phyloP scores from a whole-genome alignment of 2,329 filamentous ascomycete species.

The Diaporthe sp. region DNA sequence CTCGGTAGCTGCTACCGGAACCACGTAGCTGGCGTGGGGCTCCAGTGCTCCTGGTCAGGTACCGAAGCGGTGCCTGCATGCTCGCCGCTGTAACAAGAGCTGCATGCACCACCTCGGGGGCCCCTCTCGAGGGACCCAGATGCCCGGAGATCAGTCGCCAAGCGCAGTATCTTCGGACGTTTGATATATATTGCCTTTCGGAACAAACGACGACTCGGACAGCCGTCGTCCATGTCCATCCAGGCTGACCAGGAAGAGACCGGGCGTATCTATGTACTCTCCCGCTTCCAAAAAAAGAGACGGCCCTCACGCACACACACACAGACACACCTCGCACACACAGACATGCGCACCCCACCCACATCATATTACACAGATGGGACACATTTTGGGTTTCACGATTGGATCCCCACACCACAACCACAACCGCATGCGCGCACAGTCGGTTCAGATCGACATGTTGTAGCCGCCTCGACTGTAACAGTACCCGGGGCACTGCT shows the following conservation, averaged over 20 bases:
- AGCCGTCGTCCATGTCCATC: not conserved
- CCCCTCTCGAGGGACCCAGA: constrained; percentile 29
- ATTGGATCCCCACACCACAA: constrained; percentile 34
- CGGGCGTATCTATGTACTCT: constrained; percentile 1
- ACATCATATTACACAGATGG: constrained; percentile 26
- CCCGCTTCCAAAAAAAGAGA: constrained; percentile 33
- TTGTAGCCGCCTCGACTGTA: constrained; percentile 28
- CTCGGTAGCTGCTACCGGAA: constrained; percentile 42
- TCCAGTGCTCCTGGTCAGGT: constrained; percentile 13
- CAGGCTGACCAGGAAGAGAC: not conserved
- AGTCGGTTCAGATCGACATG: constrained; percentile 36
- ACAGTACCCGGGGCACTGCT: not conserved
- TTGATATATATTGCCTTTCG: constrained; percentile 27
- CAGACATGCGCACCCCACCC: constrained; percentile 19
- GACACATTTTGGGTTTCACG: constrained; percentile 41
- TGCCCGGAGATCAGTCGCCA: constrained; percentile 21
- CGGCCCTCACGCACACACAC: not conserved
- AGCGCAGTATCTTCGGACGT: constrained; percentile 22
- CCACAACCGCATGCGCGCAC: constrained; percentile 21
- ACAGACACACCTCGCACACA: not conserved
- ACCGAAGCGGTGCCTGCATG: constrained; percentile 23
- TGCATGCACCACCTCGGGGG: constrained; percentile 17
- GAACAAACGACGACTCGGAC: constrained; percentile 12
- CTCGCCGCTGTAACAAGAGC: constrained; percentile 22
- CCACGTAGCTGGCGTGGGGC: not conserved